Base-by-base conservation (phyloP, 345 rosid species). In the Toxicodendron radicans region DNA sequence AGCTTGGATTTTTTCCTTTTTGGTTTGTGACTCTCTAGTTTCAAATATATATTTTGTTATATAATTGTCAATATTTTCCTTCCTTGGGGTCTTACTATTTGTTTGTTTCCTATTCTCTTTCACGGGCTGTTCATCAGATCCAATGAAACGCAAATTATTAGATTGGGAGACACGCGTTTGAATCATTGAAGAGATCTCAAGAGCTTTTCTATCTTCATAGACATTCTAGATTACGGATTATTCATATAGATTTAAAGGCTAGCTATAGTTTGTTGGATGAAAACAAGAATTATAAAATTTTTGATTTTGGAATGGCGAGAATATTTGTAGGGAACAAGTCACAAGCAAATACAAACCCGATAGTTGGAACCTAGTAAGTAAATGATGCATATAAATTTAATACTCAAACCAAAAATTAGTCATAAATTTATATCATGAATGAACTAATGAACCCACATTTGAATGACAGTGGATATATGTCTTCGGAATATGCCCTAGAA, bases 251-350 rank as follows among this genome's bases (percentile, higher is more conserved):
- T 73, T 33, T 73, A 1, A 73, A 62, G 53, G 64, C n/a, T n/a
- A n/a, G n/a, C 48, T 86, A 88, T 66, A 79, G 84, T 23, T 74
- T 88, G 66, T 46, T 86, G 21, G 90, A 83, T 38, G 77, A 30
- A 1, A 75, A 83, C 57, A 80, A 85, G 85, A 83, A 78, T 12
- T 86, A 86, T 0, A 84, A 86, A 73, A 88, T 86, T 41, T 83
- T 85, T 0, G 86, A 86, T 71, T 86, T 83, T 71, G 90, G 91
- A 23, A 38, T 85, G 63, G 71, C 71, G 5, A 73, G 61, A 52
- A 54, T 53, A 23, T 64, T 74, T 23, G 56, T 64, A 16, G 77
- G 41, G 6, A 51, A 24, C 8, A 35, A 0, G n/a, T n/a, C n/a
- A n/a, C n/a, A n/a, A n/a, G n/a, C 41, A 38, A 32, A 35, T 5